Percentiles rank a stretch among this genome's conserved stretches.
Conservation (phyloP, 306 rosid genomes). For the Pyrus bretschneideri region DNA sequence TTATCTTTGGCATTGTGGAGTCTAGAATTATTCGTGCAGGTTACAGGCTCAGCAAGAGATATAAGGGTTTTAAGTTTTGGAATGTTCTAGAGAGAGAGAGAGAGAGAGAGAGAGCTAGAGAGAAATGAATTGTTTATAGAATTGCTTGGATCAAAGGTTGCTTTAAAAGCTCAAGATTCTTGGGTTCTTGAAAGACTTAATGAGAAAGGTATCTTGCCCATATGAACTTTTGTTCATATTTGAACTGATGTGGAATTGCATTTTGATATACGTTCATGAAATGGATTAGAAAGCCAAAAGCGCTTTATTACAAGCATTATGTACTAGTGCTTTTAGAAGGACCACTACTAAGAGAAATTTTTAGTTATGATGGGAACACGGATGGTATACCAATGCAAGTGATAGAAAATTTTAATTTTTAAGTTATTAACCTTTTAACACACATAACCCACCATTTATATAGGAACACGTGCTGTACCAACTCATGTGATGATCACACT, state of each 20-base stretch:
- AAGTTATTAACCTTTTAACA: too few relatives aligned
- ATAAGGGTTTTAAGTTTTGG: neutral
- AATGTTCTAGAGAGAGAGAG: neutral
- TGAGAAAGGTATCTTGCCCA: slow-evolving; percentile 13
- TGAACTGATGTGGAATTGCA: neutral
- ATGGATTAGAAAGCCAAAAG: too few relatives aligned
- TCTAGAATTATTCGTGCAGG: slow-evolving; percentile 5
- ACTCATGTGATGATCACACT: too few relatives aligned
- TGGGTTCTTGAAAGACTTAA: slow-evolving; percentile 25
- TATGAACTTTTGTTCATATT: neutral
- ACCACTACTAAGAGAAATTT: too few relatives aligned
- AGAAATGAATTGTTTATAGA: slow-evolving; percentile 29
- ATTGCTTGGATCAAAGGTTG: slow-evolving; percentile 90
- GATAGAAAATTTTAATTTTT: too few relatives aligned
- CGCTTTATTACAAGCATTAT: too few relatives aligned
- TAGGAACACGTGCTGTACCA: too few relatives aligned
- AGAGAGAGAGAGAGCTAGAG: neutral
- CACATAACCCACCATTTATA: too few relatives aligned
- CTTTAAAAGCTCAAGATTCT: slow-evolving; percentile 70
- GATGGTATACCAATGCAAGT: too few relatives aligned
- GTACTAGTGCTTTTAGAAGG: too few relatives aligned
- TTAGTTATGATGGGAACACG: too few relatives aligned
- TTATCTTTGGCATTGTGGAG: slow-evolving; percentile 28
- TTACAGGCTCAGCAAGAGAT: neutral
- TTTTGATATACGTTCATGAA: neutral